Evolutionary conservation across 1,284 basidiomycete species (phyloP), one percentile per base, ranked within the genome.

Genomic region (Rhodotorula sp.): DNA sequence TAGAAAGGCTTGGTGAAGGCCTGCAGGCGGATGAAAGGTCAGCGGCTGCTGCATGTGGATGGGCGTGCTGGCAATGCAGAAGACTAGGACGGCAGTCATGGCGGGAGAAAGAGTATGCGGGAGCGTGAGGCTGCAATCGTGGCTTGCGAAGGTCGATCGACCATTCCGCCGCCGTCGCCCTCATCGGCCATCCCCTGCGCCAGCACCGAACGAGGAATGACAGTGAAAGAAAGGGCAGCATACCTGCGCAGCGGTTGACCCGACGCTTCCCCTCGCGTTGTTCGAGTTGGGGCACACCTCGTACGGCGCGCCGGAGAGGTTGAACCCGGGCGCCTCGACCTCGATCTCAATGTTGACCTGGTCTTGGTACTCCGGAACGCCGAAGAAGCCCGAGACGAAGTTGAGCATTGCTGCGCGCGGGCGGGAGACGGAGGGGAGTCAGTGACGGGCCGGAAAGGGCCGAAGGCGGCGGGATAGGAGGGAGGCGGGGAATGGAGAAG

Each of bases 261-360:
- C 80, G 64, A 80, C 77, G 19, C 59, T 67, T 1, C 80, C 80
- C 6, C 61, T 70, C 64, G 71, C 80, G 19, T 32, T 41, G 56
- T 74, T 54, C 10, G 55, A 36, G 67, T 82, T 81, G 67, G 77
- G 70, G 71, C 71, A 64, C 13, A 27, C 44, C 25, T 44, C 25
- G 51, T 59, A 54, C 7, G 54, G 66, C n/a, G 60, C 4, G 10
- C 85, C 81, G 5, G 83, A 83, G 74, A 82, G 81, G 80, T 85
- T 85, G 80, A 83, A 84, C 1, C 83, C 83, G 0, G 76, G 77
- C 25, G 79, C 78, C 74, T 84, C 84, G 57, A 84, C 81, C 64
- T 80, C 81, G 50, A 84, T 81, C 81, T 94, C 91, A 60, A 92
- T 89, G 39, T 88, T 92, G 71, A 92, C 89, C 74, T 89, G 88